Conservation (phyloP, 2,329 filamentous ascomycete species). For the Colletotrichum tropicale region DNA sequence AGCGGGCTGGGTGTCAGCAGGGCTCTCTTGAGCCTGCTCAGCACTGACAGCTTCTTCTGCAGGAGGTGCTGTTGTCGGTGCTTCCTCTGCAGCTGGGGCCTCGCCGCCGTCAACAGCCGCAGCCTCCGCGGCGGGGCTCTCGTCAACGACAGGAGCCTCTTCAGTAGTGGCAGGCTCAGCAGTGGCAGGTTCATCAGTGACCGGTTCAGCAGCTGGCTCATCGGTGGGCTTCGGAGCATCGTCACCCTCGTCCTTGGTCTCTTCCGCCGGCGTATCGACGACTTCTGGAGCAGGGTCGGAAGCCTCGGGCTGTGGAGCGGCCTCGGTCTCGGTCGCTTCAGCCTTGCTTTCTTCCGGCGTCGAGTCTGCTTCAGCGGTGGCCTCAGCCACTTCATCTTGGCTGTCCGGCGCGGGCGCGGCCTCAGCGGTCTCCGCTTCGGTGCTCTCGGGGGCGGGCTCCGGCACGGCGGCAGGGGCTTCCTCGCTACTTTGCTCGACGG, state of each 20-base stretch:
- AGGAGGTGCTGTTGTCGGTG: background rate
- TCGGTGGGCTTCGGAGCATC: background rate
- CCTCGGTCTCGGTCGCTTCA: background rate
- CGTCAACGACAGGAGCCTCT: background rate
- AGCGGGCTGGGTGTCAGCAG: background rate
- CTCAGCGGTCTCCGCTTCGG: background rate
- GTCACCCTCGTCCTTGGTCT: background rate
- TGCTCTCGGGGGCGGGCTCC: background rate
- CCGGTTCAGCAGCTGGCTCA: background rate
- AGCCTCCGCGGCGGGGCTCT: background rate
- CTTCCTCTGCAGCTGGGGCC: background rate
- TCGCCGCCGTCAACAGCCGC: background rate
- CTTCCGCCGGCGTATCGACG: background rate
- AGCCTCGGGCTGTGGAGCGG: background rate
- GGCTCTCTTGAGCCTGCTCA: background rate
- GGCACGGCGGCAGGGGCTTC: background rate
- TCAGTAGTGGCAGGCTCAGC: background rate
- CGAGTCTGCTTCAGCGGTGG: background rate
- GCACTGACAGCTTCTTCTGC: background rate
- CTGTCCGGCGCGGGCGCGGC: background rate
- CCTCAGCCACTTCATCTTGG: background rate
- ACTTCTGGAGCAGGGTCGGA: background rate
- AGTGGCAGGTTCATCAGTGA: background rate
- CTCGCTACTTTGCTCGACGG: background rate
- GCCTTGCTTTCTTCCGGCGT: background rate